Percentiles rank a stretch among this genome's conserved stretches.
Evolutionary conservation across 176 grass and related monocot species (phyloP).

Genomic region (Coix lacrymajobi): DNA sequence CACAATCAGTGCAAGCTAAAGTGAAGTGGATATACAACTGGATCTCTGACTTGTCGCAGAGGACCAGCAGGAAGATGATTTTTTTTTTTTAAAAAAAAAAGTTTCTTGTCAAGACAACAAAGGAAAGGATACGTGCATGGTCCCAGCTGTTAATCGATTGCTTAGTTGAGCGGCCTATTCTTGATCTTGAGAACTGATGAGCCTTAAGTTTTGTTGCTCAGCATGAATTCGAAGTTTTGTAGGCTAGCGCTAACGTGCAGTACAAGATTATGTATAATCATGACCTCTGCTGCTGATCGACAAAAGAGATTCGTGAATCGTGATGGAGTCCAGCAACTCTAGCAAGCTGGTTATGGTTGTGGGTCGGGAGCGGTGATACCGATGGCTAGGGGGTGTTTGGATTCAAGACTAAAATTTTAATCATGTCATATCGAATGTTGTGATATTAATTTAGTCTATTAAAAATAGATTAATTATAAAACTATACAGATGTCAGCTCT

Average conservation of each 20-base stretch:
- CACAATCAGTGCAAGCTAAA: constrained; percentile 26
- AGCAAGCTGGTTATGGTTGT: too few species aligned
- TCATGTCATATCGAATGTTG: too few species aligned
- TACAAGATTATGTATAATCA: neutral
- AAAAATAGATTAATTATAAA: too few species aligned
- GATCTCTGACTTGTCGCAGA: neutral
- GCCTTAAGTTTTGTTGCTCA: neutral
- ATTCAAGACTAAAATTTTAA: too few species aligned
- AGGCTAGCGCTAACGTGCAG: neutral
- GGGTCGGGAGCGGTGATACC: too few species aligned
- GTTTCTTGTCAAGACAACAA: neutral
- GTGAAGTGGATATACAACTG: constrained; percentile 17
- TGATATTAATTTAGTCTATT: too few species aligned
- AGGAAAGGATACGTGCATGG: neutral
- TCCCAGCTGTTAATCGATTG: neutral
- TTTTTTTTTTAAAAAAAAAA: too few species aligned
- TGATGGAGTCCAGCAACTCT: too few species aligned
- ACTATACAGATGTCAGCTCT: too few species aligned
- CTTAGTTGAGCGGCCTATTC: constrained; percentile 10
- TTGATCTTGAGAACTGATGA: neutral
- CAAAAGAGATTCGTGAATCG: too few species aligned
- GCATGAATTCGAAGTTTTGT: neutral
- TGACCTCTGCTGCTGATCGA: neutral
- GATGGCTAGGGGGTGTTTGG: too few species aligned
- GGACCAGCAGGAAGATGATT: neutral